A percentile compares a stretch with the other conserved stretches of the same genome.
These are phyloP conservation scores for Aspergillus jensenii DNA, from an alignment of 2,329 filamentous ascomycete genomes.

Conservation along the genomic window DNA sequence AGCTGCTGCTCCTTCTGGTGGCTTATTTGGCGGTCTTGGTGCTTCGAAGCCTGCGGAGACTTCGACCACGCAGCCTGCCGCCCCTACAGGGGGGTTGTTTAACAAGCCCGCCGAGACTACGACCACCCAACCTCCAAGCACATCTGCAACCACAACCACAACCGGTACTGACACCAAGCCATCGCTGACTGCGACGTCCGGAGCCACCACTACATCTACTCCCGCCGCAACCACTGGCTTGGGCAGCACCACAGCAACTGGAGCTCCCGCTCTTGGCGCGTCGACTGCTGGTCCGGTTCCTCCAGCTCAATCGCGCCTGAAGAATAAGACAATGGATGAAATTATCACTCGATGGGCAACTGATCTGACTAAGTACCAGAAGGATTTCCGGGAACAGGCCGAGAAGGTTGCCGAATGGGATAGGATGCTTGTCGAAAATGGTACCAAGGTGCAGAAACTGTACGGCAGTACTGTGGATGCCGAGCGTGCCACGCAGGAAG, in stretches of 20 bases:
- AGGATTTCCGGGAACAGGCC: slow-evolving; percentile 91
- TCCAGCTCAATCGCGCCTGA: slow-evolving; percentile 77
- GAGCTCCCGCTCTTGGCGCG: slow-evolving; percentile 53
- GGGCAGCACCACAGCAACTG: slow-evolving; percentile 30
- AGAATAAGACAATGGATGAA: slow-evolving; percentile 99
- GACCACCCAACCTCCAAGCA: slow-evolving; percentile 21
- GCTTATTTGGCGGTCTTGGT: slow-evolving; percentile 30
- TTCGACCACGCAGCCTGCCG: slow-evolving; percentile 22
- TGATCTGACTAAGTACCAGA: slow-evolving; percentile 92
- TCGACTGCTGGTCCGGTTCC: slow-evolving; percentile 81
- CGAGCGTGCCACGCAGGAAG: slow-evolving; percentile 86
- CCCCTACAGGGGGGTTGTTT: slow-evolving; percentile 22
- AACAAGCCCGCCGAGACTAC: slow-evolving; percentile 26
- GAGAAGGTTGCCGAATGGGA: slow-evolving; percentile 88
- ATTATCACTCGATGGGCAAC: slow-evolving; percentile 97
- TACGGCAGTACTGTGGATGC: slow-evolving; percentile 92
- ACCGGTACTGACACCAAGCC: slow-evolving; percentile 24
- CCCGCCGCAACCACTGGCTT: slow-evolving; percentile 30
- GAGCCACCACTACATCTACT: slow-evolving; percentile 32
- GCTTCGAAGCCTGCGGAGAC: slow-evolving; percentile 32
- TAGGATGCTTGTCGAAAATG: slow-evolving; percentile 86
- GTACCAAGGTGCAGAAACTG: slow-evolving; percentile 89
- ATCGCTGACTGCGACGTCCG: slow-evolving; percentile 27
- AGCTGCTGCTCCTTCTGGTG: slow-evolving; percentile 27
- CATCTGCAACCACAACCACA: slow-evolving; percentile 20